phyloP scores from a whole-genome alignment of 805 yeast genomes.

The Pichia heedii region DNA sequence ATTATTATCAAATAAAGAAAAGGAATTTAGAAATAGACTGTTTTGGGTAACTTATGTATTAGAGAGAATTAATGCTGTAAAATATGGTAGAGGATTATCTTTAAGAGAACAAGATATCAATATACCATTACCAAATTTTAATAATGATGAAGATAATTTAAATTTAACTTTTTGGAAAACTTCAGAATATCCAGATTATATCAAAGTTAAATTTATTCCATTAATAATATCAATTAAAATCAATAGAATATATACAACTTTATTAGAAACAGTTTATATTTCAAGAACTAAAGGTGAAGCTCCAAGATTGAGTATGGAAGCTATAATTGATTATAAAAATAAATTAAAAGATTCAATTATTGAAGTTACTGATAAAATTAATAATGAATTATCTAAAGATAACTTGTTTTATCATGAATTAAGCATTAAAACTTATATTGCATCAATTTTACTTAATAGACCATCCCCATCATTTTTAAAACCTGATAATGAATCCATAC shows the following conservation, averaged over 20 bases:
- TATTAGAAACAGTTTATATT: constrained; percentile 19
- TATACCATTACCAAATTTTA: constrained; percentile 15
- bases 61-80: constrained; percentile 20
- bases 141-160: constrained; percentile 13
- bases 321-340: constrained; percentile 9
- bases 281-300: constrained; percentile 17
- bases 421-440: constrained; percentile 14
- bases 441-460: constrained; percentile 15
- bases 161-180: neutral
- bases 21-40: constrained; percentile 17
- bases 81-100: constrained; percentile 20
- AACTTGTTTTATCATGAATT: constrained; percentile 15
- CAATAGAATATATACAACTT: constrained; percentile 17
- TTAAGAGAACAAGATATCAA: constrained; percentile 19
- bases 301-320: constrained; percentile 15
- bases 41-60: constrained; percentile 19
- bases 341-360: constrained; percentile 11
- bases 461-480: constrained; percentile 20
- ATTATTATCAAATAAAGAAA: constrained; percentile 14
- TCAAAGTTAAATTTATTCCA: constrained; percentile 15
- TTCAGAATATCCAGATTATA: constrained; percentile 6
- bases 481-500: constrained; percentile 13
- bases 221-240: constrained; percentile 13
- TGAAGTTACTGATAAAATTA: constrained; percentile 13
- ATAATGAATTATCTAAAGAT: constrained; percentile 13